Evolutionary conservation across 2,329 filamentous ascomycete species (phyloP).

Genomic region (Apiospora arundinis): DNA sequence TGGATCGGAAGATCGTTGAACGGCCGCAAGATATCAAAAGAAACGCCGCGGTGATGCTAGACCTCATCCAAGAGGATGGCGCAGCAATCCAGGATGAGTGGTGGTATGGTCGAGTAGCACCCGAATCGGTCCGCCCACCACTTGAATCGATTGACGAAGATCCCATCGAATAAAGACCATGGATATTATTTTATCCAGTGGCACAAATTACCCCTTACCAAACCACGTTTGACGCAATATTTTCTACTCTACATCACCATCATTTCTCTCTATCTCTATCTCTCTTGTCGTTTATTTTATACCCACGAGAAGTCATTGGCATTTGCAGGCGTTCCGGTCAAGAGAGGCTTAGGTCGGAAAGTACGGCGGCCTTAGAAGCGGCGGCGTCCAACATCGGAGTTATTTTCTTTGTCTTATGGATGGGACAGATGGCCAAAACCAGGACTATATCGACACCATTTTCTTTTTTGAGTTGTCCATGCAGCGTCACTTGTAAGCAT

Average conservation of each 20-base stretch:
- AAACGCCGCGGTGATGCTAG: constrained; percentile 66
- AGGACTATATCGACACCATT: background rate
- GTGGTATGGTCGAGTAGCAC: constrained; percentile 61
- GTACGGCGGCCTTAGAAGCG: constrained; percentile 6
- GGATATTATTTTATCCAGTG: background rate
- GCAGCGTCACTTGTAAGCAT: background rate
- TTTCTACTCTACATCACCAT: background rate
- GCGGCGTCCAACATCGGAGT: constrained; percentile 7
- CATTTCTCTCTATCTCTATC: background rate
- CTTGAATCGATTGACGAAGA: constrained; percentile 60
- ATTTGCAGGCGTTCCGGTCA: constrained; percentile 20
- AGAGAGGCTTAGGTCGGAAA: constrained; percentile 12
- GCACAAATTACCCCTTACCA: background rate
- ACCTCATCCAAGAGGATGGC: constrained; percentile 68
- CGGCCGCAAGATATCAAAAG: constrained; percentile 66
- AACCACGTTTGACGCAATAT: background rate
- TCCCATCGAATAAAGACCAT: constrained; percentile 42
- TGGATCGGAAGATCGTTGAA: constrained; percentile 64
- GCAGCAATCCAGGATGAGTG: constrained; percentile 66
- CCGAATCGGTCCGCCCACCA: constrained; percentile 61
- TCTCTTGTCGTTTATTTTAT: constrained; percentile 19
- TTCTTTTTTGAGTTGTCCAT: background rate
- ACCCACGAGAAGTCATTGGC: constrained; percentile 22
- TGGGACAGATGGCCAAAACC: background rate
- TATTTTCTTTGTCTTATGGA: constrained; percentile 18